A percentile compares a stretch with the other conserved stretches of the same genome.
These are phyloP conservation scores for Aurantiochytrium sp. DNA, from an alignment of 108 stramenopile species.

Conservation along the genomic window DNA sequence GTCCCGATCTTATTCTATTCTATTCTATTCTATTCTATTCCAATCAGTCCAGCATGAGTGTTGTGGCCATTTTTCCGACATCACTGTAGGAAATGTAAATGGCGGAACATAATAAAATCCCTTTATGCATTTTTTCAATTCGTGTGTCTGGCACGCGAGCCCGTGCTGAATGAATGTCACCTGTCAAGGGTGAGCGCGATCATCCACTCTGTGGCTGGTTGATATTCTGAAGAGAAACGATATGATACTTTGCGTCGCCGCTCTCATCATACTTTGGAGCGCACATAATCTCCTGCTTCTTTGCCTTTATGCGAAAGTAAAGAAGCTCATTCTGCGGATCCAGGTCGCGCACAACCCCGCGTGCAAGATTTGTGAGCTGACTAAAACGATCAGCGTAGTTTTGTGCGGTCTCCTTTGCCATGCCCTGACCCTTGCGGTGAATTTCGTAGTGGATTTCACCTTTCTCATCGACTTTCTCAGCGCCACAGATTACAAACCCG, in stretches of 20 bases:
- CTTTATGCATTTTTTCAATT: too few relatives aligned
- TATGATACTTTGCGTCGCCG: not conserved
- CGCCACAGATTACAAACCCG: not conserved
- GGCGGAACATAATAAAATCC: too few relatives aligned
- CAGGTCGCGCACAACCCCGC: not conserved
- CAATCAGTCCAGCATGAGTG: too few relatives aligned
- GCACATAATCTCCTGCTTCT: conserved; percentile 5
- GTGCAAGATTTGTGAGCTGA: not conserved
- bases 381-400: conserved; percentile 10
- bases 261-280: not conserved
- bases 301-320: not conserved
- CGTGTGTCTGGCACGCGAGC: too few relatives aligned
- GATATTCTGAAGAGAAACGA: not conserved
- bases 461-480: not conserved
- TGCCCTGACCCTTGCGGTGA: not conserved
- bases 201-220: not conserved
- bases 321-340: conserved; percentile 7
- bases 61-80: too few relatives aligned
- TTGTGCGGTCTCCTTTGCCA: not conserved
- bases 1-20: too few relatives aligned
- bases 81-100: too few relatives aligned
- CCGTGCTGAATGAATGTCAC: too few relatives aligned
- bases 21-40: too few relatives aligned
- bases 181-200: too few relatives aligned
- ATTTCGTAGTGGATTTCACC: not conserved